Base-by-base conservation (phyloP, 208 protist species). In the Phytomonas sp. region DNA sequence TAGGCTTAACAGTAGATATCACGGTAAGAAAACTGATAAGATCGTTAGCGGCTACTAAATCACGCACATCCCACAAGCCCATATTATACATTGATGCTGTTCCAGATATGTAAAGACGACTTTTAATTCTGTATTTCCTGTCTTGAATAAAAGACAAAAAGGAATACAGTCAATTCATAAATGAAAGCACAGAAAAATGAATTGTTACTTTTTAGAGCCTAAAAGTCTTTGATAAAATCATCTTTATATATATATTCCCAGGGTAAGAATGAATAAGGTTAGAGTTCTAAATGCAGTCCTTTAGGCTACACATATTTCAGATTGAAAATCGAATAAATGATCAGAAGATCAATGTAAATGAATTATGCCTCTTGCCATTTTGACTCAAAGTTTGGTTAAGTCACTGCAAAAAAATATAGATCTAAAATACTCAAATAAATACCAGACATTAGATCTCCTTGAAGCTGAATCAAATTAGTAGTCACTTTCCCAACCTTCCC, bases 1-100 rank as follows among this genome's bases (percentile, higher is more conserved):
- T 86, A 3, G 80, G 82, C 56, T 91, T 88, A 12, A 88, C 78
- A 16, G 80, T 80, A 30, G 71, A 72, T 23, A 91, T 73, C 4
- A 77, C 26, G 29, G 80, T 88, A 45, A 83, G 72, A 31, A 91
- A 52, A n/a, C 67, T 75, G 4, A 72, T 60, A 4, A 88, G 34
- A 56, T 91, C 85, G 45, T 82, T 82, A 10, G 82, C 69, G 0
- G 75, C 80, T 14, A 88, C 80, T 8, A 87, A 31, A 34, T 91
- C 85, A 67, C 88, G 73, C 6, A 82, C 66, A 32, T 75, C 68
- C 26, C 85, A 72, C 64, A 75, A 63, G 26, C 67, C 70, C 26
- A 81, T 60, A 10, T 45, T 45, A 52, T 79, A 32, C 61, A 56
- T 49, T 72, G 34, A 40, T 74, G 60, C 29, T 69, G 67, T 40